Evolutionary conservation across 1,284 basidiomycete species (phyloP).

Genomic region (Pisolithus thermaeus): DNA sequence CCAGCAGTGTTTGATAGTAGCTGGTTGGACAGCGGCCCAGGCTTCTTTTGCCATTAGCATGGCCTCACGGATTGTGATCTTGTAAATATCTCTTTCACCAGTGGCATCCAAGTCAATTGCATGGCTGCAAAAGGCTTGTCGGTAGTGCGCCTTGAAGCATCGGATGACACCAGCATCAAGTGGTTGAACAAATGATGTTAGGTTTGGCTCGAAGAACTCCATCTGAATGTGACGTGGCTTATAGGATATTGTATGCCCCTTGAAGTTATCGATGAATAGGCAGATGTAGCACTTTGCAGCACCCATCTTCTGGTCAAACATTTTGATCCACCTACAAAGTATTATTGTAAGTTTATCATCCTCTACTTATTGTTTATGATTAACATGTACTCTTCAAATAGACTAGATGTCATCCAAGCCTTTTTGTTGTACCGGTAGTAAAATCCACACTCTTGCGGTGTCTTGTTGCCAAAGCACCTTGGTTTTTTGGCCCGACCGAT

Average conservation of each 20-base stretch:
- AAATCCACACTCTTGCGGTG: slow-evolving; percentile 15
- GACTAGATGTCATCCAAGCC: slow-evolving; percentile 15
- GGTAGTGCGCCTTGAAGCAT: background rate
- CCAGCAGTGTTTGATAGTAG: too few relatives aligned
- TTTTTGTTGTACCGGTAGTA: slow-evolving; percentile 23
- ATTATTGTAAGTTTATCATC: too few relatives aligned
- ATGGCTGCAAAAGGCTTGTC: background rate
- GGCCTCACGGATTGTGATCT: background rate
- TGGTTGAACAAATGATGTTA: too few relatives aligned
- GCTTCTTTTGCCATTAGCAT: too few relatives aligned
- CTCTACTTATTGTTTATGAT: too few relatives aligned
- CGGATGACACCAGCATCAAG: background rate
- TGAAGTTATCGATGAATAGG: background rate
- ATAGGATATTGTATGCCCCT: background rate
- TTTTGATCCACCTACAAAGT: background rate
- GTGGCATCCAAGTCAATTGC: background rate
- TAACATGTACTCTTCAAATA: slow-evolving; percentile 8
- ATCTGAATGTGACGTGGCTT: background rate
- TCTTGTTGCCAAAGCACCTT: slow-evolving; percentile 16
- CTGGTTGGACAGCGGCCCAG: too few relatives aligned
- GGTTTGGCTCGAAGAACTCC: background rate
- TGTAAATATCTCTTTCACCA: background rate
- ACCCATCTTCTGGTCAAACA: background rate
- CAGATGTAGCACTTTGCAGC: background rate
- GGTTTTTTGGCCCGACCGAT: slow-evolving; percentile 21